phyloP scores from a whole-genome alignment of 208 protist species.

The Crithidia bombi region DNA sequence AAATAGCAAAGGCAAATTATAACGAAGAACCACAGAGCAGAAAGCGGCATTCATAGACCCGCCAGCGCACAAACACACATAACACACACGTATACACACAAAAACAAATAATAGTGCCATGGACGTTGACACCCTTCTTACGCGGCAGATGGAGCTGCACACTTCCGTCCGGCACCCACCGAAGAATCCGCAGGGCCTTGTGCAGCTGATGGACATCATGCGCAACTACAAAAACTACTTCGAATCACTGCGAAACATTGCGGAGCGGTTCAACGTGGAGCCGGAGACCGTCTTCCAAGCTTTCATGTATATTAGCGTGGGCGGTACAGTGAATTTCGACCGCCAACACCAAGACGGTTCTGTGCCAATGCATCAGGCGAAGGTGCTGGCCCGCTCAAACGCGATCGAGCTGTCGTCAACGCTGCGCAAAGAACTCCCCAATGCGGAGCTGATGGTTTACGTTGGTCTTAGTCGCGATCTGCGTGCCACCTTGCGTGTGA shows the following conservation, averaged over 20 bases:
- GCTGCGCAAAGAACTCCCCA: constrained; percentile 56
- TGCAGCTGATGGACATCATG: constrained; percentile 65
- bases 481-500: constrained; percentile 78
- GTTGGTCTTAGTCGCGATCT: constrained; percentile 68
- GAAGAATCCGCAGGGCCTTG: constrained; percentile 60
- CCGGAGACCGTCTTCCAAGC: constrained; percentile 83
- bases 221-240: constrained; percentile 73
- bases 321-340: constrained; percentile 80
- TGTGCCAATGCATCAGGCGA: constrained; percentile 92
- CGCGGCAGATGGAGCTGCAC: constrained; percentile 91
- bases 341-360: constrained; percentile 72
- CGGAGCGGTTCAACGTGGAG: constrained; percentile 44
- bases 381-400: constrained; percentile 75
- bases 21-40: too few relatives aligned
- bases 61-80: neutral
- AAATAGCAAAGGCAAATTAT: too few relatives aligned
- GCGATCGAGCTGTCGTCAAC: constrained; percentile 73
- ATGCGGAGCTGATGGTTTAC: constrained; percentile 68
- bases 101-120: constrained; percentile 26
- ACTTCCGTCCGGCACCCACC: constrained; percentile 75
- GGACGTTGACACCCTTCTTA: constrained; percentile 70
- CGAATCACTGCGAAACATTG: constrained; percentile 43
- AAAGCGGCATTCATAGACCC: too few relatives aligned
- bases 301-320: constrained; percentile 86
- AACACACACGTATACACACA: neutral